Base-by-base conservation (phyloP, 345 rosid species). In the Turnera subulata region DNA sequence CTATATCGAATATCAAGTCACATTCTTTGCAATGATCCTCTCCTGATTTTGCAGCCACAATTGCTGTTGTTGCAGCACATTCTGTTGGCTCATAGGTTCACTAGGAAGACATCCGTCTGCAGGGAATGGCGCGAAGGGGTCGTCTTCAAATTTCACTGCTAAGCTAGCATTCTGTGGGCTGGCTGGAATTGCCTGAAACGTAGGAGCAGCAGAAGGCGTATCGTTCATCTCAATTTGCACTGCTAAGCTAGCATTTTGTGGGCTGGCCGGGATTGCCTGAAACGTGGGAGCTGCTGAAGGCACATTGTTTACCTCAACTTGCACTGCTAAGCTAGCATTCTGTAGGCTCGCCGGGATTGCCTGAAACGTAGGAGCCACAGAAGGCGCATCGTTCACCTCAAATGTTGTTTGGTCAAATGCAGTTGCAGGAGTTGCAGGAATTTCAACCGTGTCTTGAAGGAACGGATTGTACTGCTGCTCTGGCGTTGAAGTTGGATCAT, bases 31-130 rank as follows among this genome's bases (percentile, higher is more conserved):
- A 15, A 91, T 82, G 44, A 92, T 86, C 76, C 76, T 83, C 66
- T 77, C 80, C 66, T 92, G 92, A 60, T 80, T 68, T 71, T 80
- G 79, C 65, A 84, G 65, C 96, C 98, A 89, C 29, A 80, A 7
- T 39, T 80, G 79, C 18, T 84, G 92, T 66, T 91, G 82, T 46
- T 69, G 68, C 64, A 71, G 48, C 61, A 88, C 46, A 48, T 46
- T 73, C 47, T 74, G 72, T 42, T 74, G 76, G 62, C 81, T 57
- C 20, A 63, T 44, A 18, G 65, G 56, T 24, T 24, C 66, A 43
- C 21, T 53, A 38, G 42, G 46, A 33, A 35, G 16, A 39, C 57
- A 4, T 42, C 21, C 13, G 12, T 45, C 11, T 18, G 52, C 6
- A n/a, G 70, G 70, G 47, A 52, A 73, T 18, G 79, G 58, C 39